Percentiles rank a stretch among this genome's conserved stretches.
These are phyloP conservation scores for Pontederia crassipes DNA, from an alignment of 176 grass and related monocot genomes.

Conservation along the genomic window DNA sequence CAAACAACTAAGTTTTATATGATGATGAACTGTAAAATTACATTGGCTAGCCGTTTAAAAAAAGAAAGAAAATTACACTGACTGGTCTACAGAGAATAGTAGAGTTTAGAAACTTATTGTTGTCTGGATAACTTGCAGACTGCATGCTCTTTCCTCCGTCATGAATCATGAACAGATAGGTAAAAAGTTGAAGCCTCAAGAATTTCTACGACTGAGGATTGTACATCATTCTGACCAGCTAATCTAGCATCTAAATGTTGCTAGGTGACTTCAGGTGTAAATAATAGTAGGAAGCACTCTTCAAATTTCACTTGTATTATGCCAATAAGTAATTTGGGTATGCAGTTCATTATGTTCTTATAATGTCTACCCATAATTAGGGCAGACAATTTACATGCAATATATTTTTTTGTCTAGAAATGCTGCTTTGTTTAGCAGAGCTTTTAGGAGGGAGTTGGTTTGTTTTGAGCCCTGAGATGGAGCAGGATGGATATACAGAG, in stretches of 20 bases:
- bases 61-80: too few relatives aligned
- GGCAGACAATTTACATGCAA: too few relatives aligned
- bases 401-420: too few relatives aligned
- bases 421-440: too few relatives aligned
- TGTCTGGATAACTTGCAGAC: constrained; percentile 7
- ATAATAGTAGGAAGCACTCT: not conserved
- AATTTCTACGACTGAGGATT: not conserved
- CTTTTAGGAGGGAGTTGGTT: too few relatives aligned
- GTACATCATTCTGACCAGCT: not conserved
- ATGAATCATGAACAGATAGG: not conserved
- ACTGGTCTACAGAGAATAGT: not conserved
- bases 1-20: not conserved
- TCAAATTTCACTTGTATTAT: not conserved
- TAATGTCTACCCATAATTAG: too few relatives aligned
- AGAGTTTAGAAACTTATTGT: constrained; percentile 1
- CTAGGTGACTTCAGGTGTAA: constrained; percentile 1
- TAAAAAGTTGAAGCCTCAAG: constrained; percentile 12
- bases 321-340: too few relatives aligned
- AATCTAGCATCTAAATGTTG: constrained; percentile 2
- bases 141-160: not conserved
- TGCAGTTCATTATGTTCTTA: too few relatives aligned
- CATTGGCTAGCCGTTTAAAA: not conserved
- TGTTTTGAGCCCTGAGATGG: too few relatives aligned
- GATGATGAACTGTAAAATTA: constrained; percentile 6
- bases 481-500: too few relatives aligned